Base-by-base conservation (phyloP, 2,329 filamentous ascomycete genomes). In the Alternaria ventricosa region DNA sequence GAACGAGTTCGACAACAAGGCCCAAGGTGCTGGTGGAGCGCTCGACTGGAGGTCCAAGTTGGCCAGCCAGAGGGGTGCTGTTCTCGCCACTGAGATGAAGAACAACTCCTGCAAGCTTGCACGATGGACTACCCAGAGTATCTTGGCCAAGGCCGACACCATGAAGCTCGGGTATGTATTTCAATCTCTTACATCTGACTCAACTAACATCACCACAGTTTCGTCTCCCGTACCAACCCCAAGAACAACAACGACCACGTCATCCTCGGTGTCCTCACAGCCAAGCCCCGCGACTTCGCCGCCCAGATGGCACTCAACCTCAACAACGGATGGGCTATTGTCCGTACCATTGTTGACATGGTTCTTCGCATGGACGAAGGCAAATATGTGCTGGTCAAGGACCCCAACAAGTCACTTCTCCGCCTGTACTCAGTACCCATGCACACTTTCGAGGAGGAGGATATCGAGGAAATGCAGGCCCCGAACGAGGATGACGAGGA, bases 101-200 rank as follows among this genome's bases (percentile, higher is more conserved):
- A 99, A 99, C 89, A 99, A 99, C 88, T 94, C 90, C 79, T 97
- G 93, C 91, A 99, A 99, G 87, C 90, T 99, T 67, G 96, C 96
- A 62, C 88, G 96, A 80, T 99, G 96, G 96, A 97, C 96, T 30
- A 93, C 95, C 46, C 96, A 99, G 86, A 93, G 92, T 78, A 97
- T 99, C 78, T 89, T 99, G 62, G 94, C 95, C 80, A 94, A 94
- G 84, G 94, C 96, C n/a, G 96, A 99, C 80, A 87, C 94, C 71
- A 97, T 99, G 94, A 99, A 98, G 87, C 90, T 99, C 81, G 96
- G 93, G 92, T 94, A 86, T 70, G 90, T 86, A 45, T 65, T 67
- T 20, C 60, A 44, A 27, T 33, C 33, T 47, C 51, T 28, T 18
- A 9, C 18, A 15, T 18, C 30, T 20, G 43, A 46, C 12, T 41